phyloP scores from a whole-genome alignment of 257 asterid genomes.

The Fraxinus cuspidata region DNA sequence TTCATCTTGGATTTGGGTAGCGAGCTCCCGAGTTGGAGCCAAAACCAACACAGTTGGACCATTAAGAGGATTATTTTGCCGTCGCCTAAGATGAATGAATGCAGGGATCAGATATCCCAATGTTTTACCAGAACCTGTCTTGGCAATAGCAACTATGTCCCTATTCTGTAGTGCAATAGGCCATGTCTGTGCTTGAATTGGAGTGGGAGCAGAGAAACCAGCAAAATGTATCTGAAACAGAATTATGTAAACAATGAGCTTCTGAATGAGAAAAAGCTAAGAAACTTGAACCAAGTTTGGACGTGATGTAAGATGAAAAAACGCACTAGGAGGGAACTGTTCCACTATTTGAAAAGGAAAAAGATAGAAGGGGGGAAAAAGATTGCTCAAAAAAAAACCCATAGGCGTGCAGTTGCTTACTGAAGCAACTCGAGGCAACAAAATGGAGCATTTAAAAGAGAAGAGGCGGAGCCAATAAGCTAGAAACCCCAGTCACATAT shows the following conservation, averaged over 20 bases:
- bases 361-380: slow-evolving; percentile 21
- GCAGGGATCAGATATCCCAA: slow-evolving; percentile 94
- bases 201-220: slow-evolving; percentile 92
- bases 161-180: slow-evolving; percentile 75
- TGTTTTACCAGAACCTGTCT: slow-evolving; percentile 98
- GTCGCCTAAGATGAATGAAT: slow-evolving; percentile 71
- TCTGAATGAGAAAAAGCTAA: slow-evolving; percentile 7
- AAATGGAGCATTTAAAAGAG: slow-evolving; percentile 86
- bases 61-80: slow-evolving; percentile 69
- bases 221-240: slow-evolving; percentile 72
- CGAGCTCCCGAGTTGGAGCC: slow-evolving; percentile 98
- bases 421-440: slow-evolving; percentile 96
- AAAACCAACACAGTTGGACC: slow-evolving; percentile 91
- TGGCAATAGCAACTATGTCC: slow-evolving; percentile 97
- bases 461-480: slow-evolving; percentile 80
- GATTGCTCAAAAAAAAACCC: slow-evolving; percentile 58
- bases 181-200: slow-evolving; percentile 99
- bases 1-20: slow-evolving; percentile 97
- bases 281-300: slow-evolving; percentile 27
- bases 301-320: slow-evolving; percentile 16
- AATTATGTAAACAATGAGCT: slow-evolving; percentile 32
- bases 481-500: slow-evolving; percentile 82
- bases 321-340: slow-evolving; percentile 15
- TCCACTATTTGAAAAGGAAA: slow-evolving; percentile 27
- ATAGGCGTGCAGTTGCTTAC: slow-evolving; percentile 90